Base-by-base conservation (phyloP, 176 grass and related monocot genomes). In the Carex parvula region DNA sequence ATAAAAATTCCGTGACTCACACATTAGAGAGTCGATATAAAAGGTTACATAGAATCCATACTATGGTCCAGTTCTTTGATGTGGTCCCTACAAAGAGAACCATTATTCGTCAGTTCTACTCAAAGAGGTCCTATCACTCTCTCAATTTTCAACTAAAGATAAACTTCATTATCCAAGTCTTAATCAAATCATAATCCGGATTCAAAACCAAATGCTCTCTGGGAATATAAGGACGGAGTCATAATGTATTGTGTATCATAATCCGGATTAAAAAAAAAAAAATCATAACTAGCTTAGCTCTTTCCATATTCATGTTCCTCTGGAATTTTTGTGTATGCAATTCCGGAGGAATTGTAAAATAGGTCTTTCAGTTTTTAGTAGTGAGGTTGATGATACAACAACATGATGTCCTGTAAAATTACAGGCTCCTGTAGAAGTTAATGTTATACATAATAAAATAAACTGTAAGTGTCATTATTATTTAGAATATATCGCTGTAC, bases 111-210 rank as follows among this genome's bases (percentile, higher is more conserved):
- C 39, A 21, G 3, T 71, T 71, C 68, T 71, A 46, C 68, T n/a
- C n/a, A 26, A 26, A 26, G 1, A 39, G n/a, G n/a, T 33, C 32
- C 4, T 2, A 70, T 70, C 15, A 69, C 33, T 70, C 64, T 33
- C 66, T 18, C 15, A 71, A 71, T 71, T 71, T 17, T 44, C 39
- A 71, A 71, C 68, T 71, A 42, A 22, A 44, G 8, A 71, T 71
- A 44, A 71, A 71, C 68, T 71, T 71, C 8, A 71, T 42, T 71
- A 71, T 71, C 39, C 6, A 10, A 71, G 39, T 42, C 68, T 48
- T 71, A 71, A 71, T 71, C 35, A 71, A 20, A 71, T 44, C 39
- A 71, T 71, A 71, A 71, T 71, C 68, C 33, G 18, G 33, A 29
- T 29, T 29, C 29, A 29, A 29, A 29, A 29, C 29, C 29, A 29